Evolutionary conservation across 176 grass and related monocot genomes (phyloP).

Genomic region (Oryza meyeriana): DNA sequence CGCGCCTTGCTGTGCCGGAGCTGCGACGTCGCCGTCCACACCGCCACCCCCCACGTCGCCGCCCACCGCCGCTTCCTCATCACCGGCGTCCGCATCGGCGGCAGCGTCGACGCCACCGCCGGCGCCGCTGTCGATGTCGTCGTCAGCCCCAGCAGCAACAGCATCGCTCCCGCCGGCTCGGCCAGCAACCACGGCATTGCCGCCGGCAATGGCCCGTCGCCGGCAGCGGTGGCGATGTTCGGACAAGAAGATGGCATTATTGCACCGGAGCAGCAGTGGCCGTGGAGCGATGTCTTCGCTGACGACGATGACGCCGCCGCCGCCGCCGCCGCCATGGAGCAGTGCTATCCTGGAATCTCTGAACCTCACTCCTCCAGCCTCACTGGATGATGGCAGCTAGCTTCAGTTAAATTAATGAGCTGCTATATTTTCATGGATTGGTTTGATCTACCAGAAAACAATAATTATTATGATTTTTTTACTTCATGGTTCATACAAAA

Average conservation of each 20-base stretch:
- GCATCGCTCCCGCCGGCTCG: not conserved
- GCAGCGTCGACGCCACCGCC: not conserved
- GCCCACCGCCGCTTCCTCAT: constrained; percentile 70
- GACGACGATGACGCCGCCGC: constrained; percentile 1
- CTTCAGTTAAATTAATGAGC: not conserved
- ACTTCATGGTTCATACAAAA: not conserved
- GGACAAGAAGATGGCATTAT: not conserved
- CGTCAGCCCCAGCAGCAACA: constrained; percentile 8
- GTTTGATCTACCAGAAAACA: not conserved
- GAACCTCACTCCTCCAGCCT: constrained; percentile 53
- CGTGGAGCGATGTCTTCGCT: constrained; percentile 49
- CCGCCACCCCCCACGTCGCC: constrained; percentile 35
- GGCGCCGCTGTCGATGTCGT: not conserved
- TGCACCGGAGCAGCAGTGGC: constrained; percentile 15
- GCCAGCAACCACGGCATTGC: not conserved
- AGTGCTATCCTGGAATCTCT: constrained; percentile 26
- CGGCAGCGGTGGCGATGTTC: not conserved
- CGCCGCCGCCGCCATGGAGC: constrained; percentile 32
- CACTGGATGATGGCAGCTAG: constrained; percentile 24
- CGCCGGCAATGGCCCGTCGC: not conserved
- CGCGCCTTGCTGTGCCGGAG: constrained; percentile 68
- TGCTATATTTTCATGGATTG: not conserved
- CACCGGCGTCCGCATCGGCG: constrained; percentile 67
- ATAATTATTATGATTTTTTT: not conserved
- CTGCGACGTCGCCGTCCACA: constrained; percentile 70